Evolutionary conservation across 176 grass and related monocot genomes (phyloP).

Genomic region (Oryza nivara): DNA sequence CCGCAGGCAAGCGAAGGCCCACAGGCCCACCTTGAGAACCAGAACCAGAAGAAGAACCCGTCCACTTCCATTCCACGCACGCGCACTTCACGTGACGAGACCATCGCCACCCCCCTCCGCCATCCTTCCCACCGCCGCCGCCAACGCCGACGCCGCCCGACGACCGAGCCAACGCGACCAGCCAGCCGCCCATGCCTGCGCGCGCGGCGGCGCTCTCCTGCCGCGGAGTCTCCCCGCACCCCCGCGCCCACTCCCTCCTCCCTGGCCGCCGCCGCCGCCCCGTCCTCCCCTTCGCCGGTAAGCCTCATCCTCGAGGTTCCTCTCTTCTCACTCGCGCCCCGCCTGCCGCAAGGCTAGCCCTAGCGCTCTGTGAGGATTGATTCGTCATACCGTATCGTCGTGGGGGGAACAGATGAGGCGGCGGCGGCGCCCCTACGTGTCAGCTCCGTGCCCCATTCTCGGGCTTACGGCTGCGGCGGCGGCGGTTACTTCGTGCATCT

Average conservation of each 20-base stretch:
- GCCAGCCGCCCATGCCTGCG: not conserved
- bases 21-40: not conserved
- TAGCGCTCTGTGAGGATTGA: not conserved
- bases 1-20: not conserved
- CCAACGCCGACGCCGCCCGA: not conserved
- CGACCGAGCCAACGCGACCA: not conserved
- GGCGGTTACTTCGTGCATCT: no score
- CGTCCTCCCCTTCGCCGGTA: not conserved
- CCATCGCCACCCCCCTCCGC: not conserved
- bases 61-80: not conserved
- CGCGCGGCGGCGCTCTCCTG: not conserved
- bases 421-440: not conserved
- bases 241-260: not conserved
- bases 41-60: not conserved
- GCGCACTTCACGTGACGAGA: not conserved
- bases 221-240: not conserved
- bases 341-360: not conserved
- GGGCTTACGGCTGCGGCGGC: constrained; percentile 3
- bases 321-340: not conserved
- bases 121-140: not conserved
- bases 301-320: not conserved
- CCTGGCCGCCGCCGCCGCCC: not conserved
- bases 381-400: not conserved
- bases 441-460: not conserved
- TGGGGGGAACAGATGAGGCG: not conserved